Conservation (phyloP, 192 early-diverging fungal genomes). For the Rhizophagus sp. region DNA sequence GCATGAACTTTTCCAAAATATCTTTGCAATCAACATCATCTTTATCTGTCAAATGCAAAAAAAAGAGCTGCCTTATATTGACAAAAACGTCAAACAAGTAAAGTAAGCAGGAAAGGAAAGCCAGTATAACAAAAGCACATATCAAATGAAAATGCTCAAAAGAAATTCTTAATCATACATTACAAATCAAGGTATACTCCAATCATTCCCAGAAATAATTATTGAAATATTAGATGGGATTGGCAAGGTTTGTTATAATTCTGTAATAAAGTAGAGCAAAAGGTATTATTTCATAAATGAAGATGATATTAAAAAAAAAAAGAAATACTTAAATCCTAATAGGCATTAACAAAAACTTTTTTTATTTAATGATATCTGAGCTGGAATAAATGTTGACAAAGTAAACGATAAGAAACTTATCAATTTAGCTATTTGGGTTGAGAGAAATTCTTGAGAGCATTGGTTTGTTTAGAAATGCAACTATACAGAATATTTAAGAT, state of each 20-base stretch:
- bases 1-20: background rate
- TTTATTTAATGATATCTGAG: no score
- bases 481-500: background rate
- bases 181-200: background rate
- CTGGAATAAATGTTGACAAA: no score
- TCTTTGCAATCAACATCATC: background rate
- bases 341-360: no score
- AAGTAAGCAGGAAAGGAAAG: background rate
- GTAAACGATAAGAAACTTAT: no score
- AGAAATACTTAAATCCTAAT: no score
- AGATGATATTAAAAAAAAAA: no score
- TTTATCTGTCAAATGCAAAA: conserved; percentile 9
- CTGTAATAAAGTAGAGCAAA: no score
- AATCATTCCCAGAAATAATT: conserved; percentile 2
- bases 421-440: background rate
- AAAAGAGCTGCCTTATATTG: background rate
- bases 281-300: no score
- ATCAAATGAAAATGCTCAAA: background rate
- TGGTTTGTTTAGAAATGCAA: background rate
- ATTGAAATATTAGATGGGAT: background rate
- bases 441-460: conserved; percentile 4
- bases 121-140: no score
- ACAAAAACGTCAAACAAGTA: background rate
- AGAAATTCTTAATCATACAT: background rate
- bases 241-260: background rate